Conservation (phyloP, 2,329 filamentous ascomycete species). For the Capronia americana region DNA sequence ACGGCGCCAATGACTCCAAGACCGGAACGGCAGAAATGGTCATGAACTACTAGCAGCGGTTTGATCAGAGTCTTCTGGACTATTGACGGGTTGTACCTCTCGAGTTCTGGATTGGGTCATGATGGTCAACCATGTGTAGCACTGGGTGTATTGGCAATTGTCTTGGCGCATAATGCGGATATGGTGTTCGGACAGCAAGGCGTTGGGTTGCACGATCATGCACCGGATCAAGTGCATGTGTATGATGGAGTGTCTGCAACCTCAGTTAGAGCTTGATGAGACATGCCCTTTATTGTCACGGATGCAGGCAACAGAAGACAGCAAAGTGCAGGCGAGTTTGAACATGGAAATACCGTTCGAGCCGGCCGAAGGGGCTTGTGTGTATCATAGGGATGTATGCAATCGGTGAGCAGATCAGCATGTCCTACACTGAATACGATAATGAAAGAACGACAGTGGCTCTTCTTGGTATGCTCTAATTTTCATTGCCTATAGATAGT, state of each 20-base stretch:
- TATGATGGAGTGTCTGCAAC: neutral
- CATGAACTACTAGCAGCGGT: constrained; percentile 38
- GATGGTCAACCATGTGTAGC: neutral
- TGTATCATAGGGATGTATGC: neutral
- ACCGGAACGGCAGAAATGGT: constrained; percentile 37
- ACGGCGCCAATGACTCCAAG: constrained; percentile 40
- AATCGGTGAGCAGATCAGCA: neutral
- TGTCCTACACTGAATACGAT: neutral
- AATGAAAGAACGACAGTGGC: neutral
- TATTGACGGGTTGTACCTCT: neutral
- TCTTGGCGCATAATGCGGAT: neutral
- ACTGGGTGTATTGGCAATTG: neutral
- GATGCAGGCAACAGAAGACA: neutral
- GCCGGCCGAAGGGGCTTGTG: neutral
- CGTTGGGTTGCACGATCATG: neutral
- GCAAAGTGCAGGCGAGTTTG: neutral
- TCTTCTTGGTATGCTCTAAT: neutral
- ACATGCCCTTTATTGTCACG: neutral
- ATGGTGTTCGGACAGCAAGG: neutral
- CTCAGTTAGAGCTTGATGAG: neutral
- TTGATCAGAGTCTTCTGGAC: neutral
- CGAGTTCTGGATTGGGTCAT: neutral
- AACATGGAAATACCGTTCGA: neutral
- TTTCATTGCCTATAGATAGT: no score
- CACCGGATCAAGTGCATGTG: neutral